Base-by-base conservation (phyloP, 345 rosid species). In the Viola odorata region DNA sequence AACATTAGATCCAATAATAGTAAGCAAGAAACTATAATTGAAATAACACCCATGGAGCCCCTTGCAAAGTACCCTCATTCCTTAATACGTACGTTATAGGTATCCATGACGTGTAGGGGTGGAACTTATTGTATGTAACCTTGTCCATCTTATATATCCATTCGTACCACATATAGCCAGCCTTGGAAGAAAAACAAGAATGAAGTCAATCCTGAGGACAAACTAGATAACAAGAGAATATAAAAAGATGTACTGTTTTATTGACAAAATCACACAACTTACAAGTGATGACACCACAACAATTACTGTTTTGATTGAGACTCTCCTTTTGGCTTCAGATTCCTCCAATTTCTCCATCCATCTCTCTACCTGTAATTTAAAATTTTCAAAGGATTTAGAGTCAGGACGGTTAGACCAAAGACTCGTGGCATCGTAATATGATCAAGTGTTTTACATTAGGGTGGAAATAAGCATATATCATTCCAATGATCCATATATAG, bases 301-400 rank as follows among this genome's bases (percentile, higher is more conserved):
- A 8, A 94, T 69, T 60, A 80, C 57, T 0, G 86, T 69, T 75
- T 90, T 94, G 60, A 94, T 80, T 12, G 86, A 76, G 41, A 78
- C 41, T 77, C 78, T 86, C 79, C 70, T 86, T 86, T 73, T 90
- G 44, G 79, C 64, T 78, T 90, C 95, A 69, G 83, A 77, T 66
- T 94, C 99, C 78, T 90, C 99, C 84, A 94, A 71, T 77, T 83
- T 94, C 64, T 94, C 97, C 95, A 88, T 88, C 97, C 91, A 94
- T 78, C 81, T 94, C 86, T 94, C 97, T 42, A 86, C 91, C 99
- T 94, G 73, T 50, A 49, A 66, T 63, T 57, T 50, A 55, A 65
- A 51, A 75, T 47, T 62, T 58, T 69, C 53, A 52, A 38, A 64
- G 62, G 63, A 55, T 55, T 38, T 52, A 55, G 17, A 32, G 66